phyloP scores from a whole-genome alignment of 495 filamentous ascomycete species.

The Chaetomium fimeti region DNA sequence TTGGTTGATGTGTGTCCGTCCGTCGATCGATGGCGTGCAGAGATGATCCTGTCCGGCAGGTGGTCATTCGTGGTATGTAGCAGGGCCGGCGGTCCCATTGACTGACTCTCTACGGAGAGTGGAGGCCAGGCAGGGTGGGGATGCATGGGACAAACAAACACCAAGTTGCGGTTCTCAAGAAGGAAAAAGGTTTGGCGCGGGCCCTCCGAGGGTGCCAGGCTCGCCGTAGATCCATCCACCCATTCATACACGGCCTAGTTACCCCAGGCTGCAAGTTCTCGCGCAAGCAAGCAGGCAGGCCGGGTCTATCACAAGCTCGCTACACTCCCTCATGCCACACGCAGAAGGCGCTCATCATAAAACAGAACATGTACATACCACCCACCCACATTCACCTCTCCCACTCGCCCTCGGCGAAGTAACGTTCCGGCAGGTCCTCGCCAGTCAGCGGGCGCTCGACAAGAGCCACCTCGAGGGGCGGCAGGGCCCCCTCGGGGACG shows the following conservation, averaged over 20 bases:
- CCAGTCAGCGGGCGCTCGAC: slow-evolving; percentile 87
- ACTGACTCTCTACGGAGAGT: too few relatives aligned
- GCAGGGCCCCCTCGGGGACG: slow-evolving; percentile 6
- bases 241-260: slow-evolving; percentile 10
- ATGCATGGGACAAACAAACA: background rate
- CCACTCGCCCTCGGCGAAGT: slow-evolving; percentile 62
- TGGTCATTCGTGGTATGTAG: too few relatives aligned
- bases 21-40: too few relatives aligned
- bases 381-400: slow-evolving; percentile 23
- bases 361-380: background rate
- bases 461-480: slow-evolving; percentile 71
- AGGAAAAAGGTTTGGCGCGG: background rate
- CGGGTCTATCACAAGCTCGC: slow-evolving; percentile 7
- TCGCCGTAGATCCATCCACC: slow-evolving; percentile 3
- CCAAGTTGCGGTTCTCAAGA: background rate
- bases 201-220: background rate
- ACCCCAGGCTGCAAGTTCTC: background rate
- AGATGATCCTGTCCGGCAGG: too few relatives aligned
- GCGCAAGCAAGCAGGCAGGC: background rate
- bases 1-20: too few relatives aligned
- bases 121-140: too few relatives aligned
- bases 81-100: too few relatives aligned
- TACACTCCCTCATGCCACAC: background rate
- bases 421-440: slow-evolving; percentile 73
- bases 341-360: background rate